Base-by-base conservation (phyloP, 352 stramenopile genomes). In the Thraustochytrium aureum region DNA sequence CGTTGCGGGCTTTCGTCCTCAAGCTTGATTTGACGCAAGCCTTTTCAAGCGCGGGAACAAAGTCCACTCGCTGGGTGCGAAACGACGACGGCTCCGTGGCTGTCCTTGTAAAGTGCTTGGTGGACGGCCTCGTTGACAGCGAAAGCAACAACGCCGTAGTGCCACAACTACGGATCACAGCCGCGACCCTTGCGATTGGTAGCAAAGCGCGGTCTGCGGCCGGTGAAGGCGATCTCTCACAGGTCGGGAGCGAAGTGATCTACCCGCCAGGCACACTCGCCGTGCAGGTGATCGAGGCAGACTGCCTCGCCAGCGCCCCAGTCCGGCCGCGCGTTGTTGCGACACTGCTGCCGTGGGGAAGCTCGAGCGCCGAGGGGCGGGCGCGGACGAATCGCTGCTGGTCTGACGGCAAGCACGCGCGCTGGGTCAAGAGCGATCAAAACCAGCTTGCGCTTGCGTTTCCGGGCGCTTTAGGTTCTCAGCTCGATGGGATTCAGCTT, bases 61-160 rank as follows among this genome's bases (percentile, higher is more conserved):
- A 61, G 47, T 22, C 33, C 47, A 74, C 64, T 30, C 26, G n/a
- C 33, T 74, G 64, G 64, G 22, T 61, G 10, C 17, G 32, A 1
- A 32, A 17, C 20, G 12, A 12, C n/a, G 43, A 42, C 10, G 26
- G 33, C 17, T 6, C 42, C 10, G n/a, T 22, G 0, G 32, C 26
- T 1, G 14, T 74, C 7, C 37, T 74, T 35, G 64, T 74, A 41
- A 74, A 74, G 37, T 52, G 43, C 43, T 20, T n/a, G n/a, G n/a
- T n/a, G n/a, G n/a, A n/a, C n/a, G n/a, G n/a, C n/a, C n/a, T n/a
- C n/a, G n/a, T n/a, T n/a, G n/a, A n/a, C n/a, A n/a, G n/a, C n/a
- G n/a, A n/a, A n/a, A n/a, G n/a, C n/a, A n/a, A n/a, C n/a, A n/a
- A n/a, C n/a, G n/a, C n/a, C n/a, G n/a, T n/a, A n/a, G n/a, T n/a